These are phyloP conservation scores for Pelargonium australe DNA, from an alignment of 441 rosid genomes.

Conservation along the genomic window DNA sequence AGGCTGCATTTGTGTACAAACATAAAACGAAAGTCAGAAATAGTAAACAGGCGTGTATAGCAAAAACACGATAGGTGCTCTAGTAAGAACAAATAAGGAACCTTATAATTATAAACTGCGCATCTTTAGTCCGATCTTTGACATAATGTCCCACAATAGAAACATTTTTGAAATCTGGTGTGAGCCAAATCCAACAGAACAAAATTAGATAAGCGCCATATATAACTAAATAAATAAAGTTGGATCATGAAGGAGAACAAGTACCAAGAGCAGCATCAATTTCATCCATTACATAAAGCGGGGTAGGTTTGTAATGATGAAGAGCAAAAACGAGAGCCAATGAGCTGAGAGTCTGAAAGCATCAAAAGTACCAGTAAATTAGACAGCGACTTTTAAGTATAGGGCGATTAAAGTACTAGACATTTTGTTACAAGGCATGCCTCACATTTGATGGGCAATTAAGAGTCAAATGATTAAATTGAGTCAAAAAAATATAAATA, in stretches of 20 bases:
- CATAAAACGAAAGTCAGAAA: not conserved
- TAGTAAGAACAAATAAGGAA: slow-evolving; percentile 12
- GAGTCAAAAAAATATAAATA: slow-evolving; percentile 1
- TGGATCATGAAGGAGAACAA: not conserved
- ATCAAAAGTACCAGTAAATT: slow-evolving; percentile 10
- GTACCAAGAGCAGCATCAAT: slow-evolving; percentile 94
- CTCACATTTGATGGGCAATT: not conserved
- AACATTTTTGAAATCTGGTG: slow-evolving; percentile 88
- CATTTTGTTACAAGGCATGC: not conserved
- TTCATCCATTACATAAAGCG: slow-evolving; percentile 96
- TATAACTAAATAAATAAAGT: not conserved
- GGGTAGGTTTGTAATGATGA: slow-evolving; percentile 99
- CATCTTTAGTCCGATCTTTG: slow-evolving; percentile 89
- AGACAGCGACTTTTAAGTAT: slow-evolving; percentile 1
- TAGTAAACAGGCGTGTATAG: not conserved
- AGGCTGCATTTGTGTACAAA: slow-evolving; percentile 51
- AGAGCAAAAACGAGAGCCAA: slow-evolving; percentile 95
- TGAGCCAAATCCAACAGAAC: not conserved
- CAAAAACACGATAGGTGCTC: no score
- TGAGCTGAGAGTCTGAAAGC: slow-evolving; percentile 87
- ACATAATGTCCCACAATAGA: slow-evolving; percentile 96
- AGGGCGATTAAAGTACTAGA: not conserved
- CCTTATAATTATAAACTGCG: slow-evolving; percentile 95
- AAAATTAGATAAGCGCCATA: not conserved
- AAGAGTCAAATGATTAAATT: not conserved